Conservation (phyloP, 31 red algal species). For the Asparagopsis taxiformis region DNA sequence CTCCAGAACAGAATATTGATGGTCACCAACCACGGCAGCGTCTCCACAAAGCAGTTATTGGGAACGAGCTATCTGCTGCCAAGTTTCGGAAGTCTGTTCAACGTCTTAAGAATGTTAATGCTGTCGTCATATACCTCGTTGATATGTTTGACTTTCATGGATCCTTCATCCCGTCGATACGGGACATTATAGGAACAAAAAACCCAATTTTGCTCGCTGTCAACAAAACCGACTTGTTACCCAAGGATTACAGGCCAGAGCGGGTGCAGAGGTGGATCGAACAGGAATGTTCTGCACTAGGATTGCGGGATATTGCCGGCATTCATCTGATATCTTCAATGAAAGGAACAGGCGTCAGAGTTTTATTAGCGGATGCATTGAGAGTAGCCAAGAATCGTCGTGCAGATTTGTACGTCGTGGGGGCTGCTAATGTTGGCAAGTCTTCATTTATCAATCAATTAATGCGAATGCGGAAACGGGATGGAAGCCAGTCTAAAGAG, state of each 20-base stretch:
- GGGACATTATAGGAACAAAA: conserved; percentile 54
- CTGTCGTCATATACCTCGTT: conserved; percentile 88
- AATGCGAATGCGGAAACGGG: conserved; percentile 9
- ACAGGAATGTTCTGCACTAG: conserved; percentile 42
- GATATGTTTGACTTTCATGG: conserved; percentile 98
- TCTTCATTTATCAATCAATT: conserved; percentile 94
- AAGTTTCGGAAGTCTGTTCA: conserved; percentile 77
- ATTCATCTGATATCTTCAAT: conserved; percentile 77
- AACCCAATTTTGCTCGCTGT: conserved; percentile 83
- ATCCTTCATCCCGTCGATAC: conserved; percentile 69
- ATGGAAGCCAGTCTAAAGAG: not conserved
- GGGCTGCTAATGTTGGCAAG: conserved; percentile 99
- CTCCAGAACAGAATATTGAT: not conserved
- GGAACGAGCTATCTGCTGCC: conserved; percentile 58
- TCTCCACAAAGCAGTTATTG: not conserved
- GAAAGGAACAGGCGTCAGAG: conserved; percentile 70
- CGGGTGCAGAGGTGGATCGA: conserved; percentile 78
- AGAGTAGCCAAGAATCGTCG: conserved; percentile 50
- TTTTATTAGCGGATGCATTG: conserved; percentile 66
- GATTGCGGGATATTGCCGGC: conserved; percentile 33
- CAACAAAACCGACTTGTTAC: conserved; percentile 95
- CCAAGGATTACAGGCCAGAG: conserved; percentile 50
- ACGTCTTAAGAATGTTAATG: conserved; percentile 32
- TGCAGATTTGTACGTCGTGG: conserved; percentile 88
- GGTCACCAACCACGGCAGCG: not conserved